Evolutionary conservation across 164 flowering plant species (phyloP), one percentile per base, ranked within the genome.

Genomic region (Tinospora cordifolia): DNA sequence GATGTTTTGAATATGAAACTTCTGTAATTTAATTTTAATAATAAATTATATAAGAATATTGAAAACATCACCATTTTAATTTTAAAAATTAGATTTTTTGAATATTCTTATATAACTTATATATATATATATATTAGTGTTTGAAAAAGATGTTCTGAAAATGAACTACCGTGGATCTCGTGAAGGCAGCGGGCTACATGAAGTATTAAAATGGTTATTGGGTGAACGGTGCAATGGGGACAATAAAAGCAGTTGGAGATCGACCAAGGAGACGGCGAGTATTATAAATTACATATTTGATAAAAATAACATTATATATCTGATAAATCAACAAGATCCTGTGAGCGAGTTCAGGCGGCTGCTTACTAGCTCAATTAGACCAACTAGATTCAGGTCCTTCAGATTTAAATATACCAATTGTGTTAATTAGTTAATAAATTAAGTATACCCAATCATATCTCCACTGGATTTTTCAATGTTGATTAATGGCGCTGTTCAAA

Each of bases 221-320:
- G 69, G 69, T 66, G 69, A 66, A 44, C 58, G 26, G 47, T 65
- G 67, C 49, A 27, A 65, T 65, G 39, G 26, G 8, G 49, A 65
- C 47, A 24, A 25, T 66, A 44, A 19, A 44, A 66, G 69, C 38
- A 44, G 69, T 46, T 66, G 69, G 30, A 66, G 59, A 66, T 58
- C 36, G 59, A 66, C 69, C 36, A 66, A 54, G 22, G 21, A 54
- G n/a, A 21, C 60, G 8, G n/a, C 8, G 4, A 9, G 6, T 54
- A 9, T 5, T 54, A 1, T 22, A 54, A 54, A 7, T 19, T n/a
- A 8, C n/a, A 19, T 54, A 54, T 17, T 54, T 3, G 21, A 54
- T 54, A 22, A 21, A 2, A 25, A 66, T 66, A 34, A 13, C 47
- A 39, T 9, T 65, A 39, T n/a, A n/a, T n/a, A n/a, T 65, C 24